Base-by-base conservation (phyloP, 306 rosid species). In the Pachyrhizus erosus region DNA sequence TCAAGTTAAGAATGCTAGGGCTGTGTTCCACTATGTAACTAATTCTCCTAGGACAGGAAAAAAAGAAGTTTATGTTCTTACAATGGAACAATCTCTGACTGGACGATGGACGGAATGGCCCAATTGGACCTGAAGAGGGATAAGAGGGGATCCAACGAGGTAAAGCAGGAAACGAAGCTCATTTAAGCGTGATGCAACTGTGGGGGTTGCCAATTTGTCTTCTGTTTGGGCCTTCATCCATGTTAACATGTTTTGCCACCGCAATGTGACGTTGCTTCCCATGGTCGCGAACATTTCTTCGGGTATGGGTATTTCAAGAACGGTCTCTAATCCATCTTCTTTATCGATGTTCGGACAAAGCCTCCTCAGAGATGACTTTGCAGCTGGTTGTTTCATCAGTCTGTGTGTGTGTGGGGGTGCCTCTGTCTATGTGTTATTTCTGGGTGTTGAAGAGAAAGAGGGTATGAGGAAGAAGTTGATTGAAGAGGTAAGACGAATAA, bases 101-200 rank as follows among this genome's bases (percentile, higher is more conserved):
- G 93, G 96, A n/a, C 98, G 98, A 69, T 90, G 91, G 73, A 91
- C 70, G 24, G 97, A 87, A 72, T 89, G 91, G 40, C 97, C 97
- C 34, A 94, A 54, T 40, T 93, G 99, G 61, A 96, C 97, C 83
- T 96, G 99, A 78, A 96, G 97, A 76, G 99, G 99, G 46, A 96
- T 89, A 8, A 96, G 91, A 37, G 99, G 99, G 7, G 99, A 96
- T n/a, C 97, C 98, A 23, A 93, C 99, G 65, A 96, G 97, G 87
- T 89, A 93, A 67, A 96, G 97, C 20, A 93, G 86, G 64, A 96
- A 92, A 0, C 98, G 88, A 17, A 96, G 94, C 89, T 96, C 98
- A 8, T 89, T 93, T 31, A 93, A 85, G 0, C 97, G 93, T 39
- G 88, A 86, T 0, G 98, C 85, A 27, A 93, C 82, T 3, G 91